Base-by-base conservation (phyloP, 2,329 filamentous ascomycete species). In the Cercospora nicotianae region DNA sequence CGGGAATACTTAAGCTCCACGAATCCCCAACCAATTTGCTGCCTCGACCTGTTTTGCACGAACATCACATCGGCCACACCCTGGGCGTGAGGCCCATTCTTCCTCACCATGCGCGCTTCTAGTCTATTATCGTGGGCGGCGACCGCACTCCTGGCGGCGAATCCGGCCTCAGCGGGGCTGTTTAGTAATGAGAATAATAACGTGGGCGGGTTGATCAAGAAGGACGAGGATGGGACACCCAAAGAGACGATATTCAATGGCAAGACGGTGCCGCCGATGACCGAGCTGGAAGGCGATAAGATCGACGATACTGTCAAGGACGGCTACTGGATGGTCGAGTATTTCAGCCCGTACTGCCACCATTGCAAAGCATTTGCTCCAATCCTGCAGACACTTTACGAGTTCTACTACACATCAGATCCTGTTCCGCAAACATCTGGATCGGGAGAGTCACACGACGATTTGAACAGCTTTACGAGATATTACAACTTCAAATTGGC, bases 401-500 rank as follows among this genome's bases (percentile, higher is more conserved):
- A 99, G 82, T 97, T 90, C 80, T 99, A 97, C 83, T 89, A 92
- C 82, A 97, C 94, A 42, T 95, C 92, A 42, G 90, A 93, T 75
- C 90, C 91, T 16, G 82, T 90, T 60, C 80, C 84, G 69, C 80
- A 83, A 62, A 80, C 83, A 60, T 80, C 85, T 23, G 80, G 82
- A 9, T 83, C 81, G 55, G 74, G 74, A 23, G 69, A 74, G 42
- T 77, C 79, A 30, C 81, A 78, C 74, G 83, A 79, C 73, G 86
- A 82, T 70, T 78, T 88, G 51, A 89, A 90, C 76, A 86, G 86
- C 4, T 97, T 97, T 76, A 89, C 89, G 33, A 85, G 89, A 64
- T 95, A 89, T 79, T 98, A 98, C 81, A 89, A 94, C 80, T 94
- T 97, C 80, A 89, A 91, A 74, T 97, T 99, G 77, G 94, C 87